Evolutionary conservation across 1,139 yeast species (phyloP), one percentile per base, ranked within the genome.

Genomic region (Kodamaea ohmeri): DNA sequence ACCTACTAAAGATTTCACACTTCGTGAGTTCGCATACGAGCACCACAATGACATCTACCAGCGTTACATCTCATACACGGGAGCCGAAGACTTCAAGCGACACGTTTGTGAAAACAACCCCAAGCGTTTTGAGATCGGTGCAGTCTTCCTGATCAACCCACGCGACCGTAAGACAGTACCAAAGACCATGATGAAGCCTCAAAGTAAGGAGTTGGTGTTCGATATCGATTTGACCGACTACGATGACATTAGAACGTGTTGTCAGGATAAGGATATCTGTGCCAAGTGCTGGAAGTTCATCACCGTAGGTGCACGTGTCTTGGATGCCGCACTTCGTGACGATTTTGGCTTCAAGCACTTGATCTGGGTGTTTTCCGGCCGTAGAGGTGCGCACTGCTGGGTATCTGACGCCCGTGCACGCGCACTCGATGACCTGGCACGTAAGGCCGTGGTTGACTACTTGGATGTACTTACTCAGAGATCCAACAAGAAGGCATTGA

Each of bases 321-420:
- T 94, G 43, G 89, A 86, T 42, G 55, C 63, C 1, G 83, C 95
- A 0, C 67, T 92, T 40, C 67, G 78, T 40, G 87, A 88, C 36
- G 98, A 92, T 60, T 92, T 94, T 63, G 97, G 97, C 0, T 90
- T 88, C 60, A 66, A 80, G 40, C 83, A 88, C 58, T 67, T 89
- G 55, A 68, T 92, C 34, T 92, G 98, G 98, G 96, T 92, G 2
- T 92, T 88, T 57, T 88, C 97, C 0, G 99, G 99, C 34, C 83
- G 99, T 69, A 85, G 99, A 74, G 99, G 99, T 60, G 96, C 95
- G 18, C 99, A 92, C 71, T 95, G 97, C 51, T 92, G 99, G 99
- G 75, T 92, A 18, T 86, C 96, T 60, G 98, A 94, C 57, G 63
- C 76, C 38, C 67, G 90, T 36, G 96, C 97, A 0, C 69, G 97